Evolutionary conservation across 352 stramenopile genomes (phyloP).

Genomic region (Pythium aphanidermatum): DNA sequence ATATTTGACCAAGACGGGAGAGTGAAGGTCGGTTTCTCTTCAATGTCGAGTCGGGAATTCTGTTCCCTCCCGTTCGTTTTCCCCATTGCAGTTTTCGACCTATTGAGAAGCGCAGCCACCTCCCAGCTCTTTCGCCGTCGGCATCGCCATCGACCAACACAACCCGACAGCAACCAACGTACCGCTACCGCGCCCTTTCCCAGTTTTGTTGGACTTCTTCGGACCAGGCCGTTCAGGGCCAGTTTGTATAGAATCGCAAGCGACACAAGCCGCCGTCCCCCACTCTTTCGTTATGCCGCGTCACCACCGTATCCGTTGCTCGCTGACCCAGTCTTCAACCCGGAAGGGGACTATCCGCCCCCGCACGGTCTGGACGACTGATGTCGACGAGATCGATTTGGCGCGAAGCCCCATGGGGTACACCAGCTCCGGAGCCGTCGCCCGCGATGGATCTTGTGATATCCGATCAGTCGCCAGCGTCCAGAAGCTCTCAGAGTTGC

Average conservation of each 20-base stretch:
- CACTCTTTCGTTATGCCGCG: background rate
- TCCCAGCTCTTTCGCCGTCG: background rate
- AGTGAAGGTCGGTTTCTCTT: constrained; percentile 25
- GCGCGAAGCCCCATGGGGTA: background rate
- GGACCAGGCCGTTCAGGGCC: too few species aligned
- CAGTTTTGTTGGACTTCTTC: too few species aligned
- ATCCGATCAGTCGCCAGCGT: constrained; percentile 36
- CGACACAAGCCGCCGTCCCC: background rate
- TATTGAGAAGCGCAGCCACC: constrained; percentile 4
- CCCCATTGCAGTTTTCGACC: constrained; percentile 6
- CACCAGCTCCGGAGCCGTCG: constrained; percentile 18
- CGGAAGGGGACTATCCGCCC: constrained; percentile 15
- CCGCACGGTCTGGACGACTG: constrained; percentile 1
- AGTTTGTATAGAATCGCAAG: background rate
- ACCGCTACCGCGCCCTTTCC: constrained; percentile 11
- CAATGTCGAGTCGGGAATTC: constrained; percentile 16
- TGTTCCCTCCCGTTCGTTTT: constrained; percentile 8
- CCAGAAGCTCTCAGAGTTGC: constrained; percentile 37
- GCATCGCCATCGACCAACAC: constrained; percentile 3
- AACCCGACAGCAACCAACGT: constrained; percentile 19
- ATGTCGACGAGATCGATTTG: constrained; percentile 17
- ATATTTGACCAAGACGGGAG: constrained; percentile 3
- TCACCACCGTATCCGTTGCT: too few species aligned
- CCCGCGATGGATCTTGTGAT: constrained; percentile 7
- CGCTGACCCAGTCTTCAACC: too few species aligned